These are phyloP conservation scores for Cryptococcus wingfieldii DNA, from an alignment of 1,284 basidiomycete species.

Conservation along the genomic window DNA sequence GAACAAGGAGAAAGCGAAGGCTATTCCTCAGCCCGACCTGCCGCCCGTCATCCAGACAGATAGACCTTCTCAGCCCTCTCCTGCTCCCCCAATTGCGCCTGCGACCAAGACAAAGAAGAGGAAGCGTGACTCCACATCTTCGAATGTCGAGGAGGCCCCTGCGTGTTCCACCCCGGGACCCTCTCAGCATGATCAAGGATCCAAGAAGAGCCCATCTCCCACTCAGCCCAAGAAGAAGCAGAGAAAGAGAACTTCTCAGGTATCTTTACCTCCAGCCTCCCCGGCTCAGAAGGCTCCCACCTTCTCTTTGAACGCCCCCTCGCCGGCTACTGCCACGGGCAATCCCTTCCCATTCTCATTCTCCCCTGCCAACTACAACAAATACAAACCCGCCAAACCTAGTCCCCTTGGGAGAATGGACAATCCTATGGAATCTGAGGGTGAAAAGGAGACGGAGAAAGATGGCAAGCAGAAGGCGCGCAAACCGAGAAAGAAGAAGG, in stretches of 20 bases:
- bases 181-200: neutral
- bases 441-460: neutral
- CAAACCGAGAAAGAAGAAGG: conserved; percentile 2
- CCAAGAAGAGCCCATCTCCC: neutral
- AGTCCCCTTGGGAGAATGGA: conserved; percentile 23
- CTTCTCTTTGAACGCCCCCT: neutral
- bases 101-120: neutral
- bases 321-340: neutral
- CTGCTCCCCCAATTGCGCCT: neutral
- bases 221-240: conserved; percentile 5
- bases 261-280: neutral
- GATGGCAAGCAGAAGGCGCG: neutral
- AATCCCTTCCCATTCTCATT: neutral
- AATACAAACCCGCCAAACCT: conserved; percentile 25
- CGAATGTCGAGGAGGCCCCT: neutral
- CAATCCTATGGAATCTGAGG: neutral
- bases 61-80: neutral
- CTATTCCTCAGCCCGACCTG: neutral
- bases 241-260: neutral
- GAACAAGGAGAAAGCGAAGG: neutral
- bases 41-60: neutral
- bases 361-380: conserved; percentile 4
- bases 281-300: neutral
- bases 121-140: neutral
- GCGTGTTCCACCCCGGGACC: neutral